phyloP scores from a whole-genome alignment of 139 green algal species.

The Axilococcus clingmanii region DNA sequence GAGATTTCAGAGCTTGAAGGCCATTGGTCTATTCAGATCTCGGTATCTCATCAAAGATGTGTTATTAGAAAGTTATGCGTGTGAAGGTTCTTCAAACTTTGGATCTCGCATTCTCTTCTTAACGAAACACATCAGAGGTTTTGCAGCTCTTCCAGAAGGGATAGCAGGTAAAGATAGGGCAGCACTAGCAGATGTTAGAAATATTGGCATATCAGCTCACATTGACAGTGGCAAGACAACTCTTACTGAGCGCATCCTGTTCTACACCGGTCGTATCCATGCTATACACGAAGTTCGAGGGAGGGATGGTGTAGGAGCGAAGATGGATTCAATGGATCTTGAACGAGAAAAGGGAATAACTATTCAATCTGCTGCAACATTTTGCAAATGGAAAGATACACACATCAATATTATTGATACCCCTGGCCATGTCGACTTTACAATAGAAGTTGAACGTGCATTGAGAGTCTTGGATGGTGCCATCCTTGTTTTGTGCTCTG shows the following conservation, averaged over 20 bases:
- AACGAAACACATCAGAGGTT: background rate
- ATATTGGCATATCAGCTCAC: conserved; percentile 97
- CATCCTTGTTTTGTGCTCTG: conserved; percentile 90
- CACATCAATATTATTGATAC: conserved; percentile 99
- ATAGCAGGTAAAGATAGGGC: too few species aligned
- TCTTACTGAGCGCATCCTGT: conserved; percentile 95
- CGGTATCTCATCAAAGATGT: too few species aligned
- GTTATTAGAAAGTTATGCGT: too few species aligned
- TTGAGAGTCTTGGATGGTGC: conserved; percentile 95
- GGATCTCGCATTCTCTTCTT: background rate
- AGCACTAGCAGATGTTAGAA: conserved; percentile 56
- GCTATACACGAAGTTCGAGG: conserved; percentile 96
- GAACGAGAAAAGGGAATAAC: conserved; percentile 99
- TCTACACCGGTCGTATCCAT: conserved; percentile 93
- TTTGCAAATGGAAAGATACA: conserved; percentile 82
- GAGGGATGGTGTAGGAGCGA: conserved; percentile 96
- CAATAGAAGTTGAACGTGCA: conserved; percentile 95
- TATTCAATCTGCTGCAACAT: conserved; percentile 74
- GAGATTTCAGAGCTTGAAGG: too few species aligned
- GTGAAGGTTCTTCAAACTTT: too few species aligned
- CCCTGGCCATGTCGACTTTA: conserved; percentile 97
- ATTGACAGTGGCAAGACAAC: conserved; percentile 99
- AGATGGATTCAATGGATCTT: conserved; percentile 98
- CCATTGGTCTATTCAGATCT: too few species aligned
- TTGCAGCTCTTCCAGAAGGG: too few species aligned